Percentiles rank a stretch among this genome's conserved stretches.
phyloP scores from a whole-genome alignment of 2,329 filamentous ascomycete genomes.

The Diplodia scrobiculata region DNA sequence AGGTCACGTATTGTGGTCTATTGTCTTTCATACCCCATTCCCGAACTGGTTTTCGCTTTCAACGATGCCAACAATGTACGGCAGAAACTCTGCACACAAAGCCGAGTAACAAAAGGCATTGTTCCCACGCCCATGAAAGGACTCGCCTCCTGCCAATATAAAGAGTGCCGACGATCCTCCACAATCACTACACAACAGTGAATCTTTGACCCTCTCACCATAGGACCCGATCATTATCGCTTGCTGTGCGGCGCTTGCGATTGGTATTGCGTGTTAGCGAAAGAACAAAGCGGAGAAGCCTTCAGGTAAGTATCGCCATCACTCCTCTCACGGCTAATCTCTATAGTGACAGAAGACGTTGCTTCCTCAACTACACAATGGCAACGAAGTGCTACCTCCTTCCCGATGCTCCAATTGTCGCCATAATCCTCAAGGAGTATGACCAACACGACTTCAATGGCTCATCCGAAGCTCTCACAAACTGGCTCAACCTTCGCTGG shows the following conservation, averaged over 20 bases:
- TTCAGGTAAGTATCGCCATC: not conserved
- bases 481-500: conserved; percentile 26
- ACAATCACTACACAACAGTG: not conserved
- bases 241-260: conserved; percentile 9
- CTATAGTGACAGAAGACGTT: not conserved
- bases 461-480: conserved; percentile 14
- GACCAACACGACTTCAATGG: conserved; percentile 23
- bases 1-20: not conserved
- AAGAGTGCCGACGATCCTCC: not conserved
- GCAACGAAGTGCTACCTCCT: not conserved
- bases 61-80: not conserved
- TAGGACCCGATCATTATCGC: not conserved
- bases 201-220: not conserved
- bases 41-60: not conserved
- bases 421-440: conserved; percentile 18
- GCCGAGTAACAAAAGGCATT: not conserved
- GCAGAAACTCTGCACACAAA: not conserved
- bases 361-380: not conserved
- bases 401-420: not conserved
- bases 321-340: not conserved
- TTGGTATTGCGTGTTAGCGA: not conserved
- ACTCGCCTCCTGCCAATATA: not conserved
- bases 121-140: not conserved
- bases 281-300: not conserved
- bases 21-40: too few relatives aligned